Evolutionary conservation across 805 yeast genomes (phyloP), one percentile per base, ranked within the genome.

Genomic region (Ogataea philodendri): DNA sequence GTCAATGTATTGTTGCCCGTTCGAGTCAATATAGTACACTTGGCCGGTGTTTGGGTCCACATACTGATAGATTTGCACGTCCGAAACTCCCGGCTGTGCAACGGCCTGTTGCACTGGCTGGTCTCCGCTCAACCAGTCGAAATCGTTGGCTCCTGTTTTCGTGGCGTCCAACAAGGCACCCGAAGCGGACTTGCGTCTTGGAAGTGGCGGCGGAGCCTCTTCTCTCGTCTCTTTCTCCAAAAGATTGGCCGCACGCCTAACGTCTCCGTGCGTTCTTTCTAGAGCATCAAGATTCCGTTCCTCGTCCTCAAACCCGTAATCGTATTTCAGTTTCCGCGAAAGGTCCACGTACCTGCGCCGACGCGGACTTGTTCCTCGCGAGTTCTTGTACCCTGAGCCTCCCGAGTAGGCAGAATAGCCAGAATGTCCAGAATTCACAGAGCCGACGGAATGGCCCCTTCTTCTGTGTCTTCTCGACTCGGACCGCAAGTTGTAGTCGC

Each of bases 21-120:
- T 76, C 8, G 78, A 70, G 50, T 83, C 89, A 22, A 82, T 74
- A 48, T 82, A 83, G 21, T 74, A 69, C 4, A 81, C 59, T 30
- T 76, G 71, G 9, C 90, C 89, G 0, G 87, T 80, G 6, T 71
- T 63, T 3, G 88, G 87, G 48, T 83, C 89, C 14, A 81, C 68
- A 53, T 78, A 83, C 51, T 81, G 90, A 49, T 63, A 82, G 59
- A 68, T 77, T 57, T 66, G 82, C 34, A 42, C 46, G 19, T 49
- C 48, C 57, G 73, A 7, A 9, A 28, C 24, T 21, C 27, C 61
- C 0, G 37, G 15, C 26, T 30, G 31, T n/a, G n/a, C n/a, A n/a
- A n/a, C n/a, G 11, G 27, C 10, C 16, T 22, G 22, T 11, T 13
- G 30, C 6, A 9, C 46, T 13, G 7, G 45, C 42, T 42, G 7